Evolutionary conservation across 768 basidiomycete genomes (phyloP), one percentile per base, ranked within the genome.

Genomic region (Coprinellus micaceus): DNA sequence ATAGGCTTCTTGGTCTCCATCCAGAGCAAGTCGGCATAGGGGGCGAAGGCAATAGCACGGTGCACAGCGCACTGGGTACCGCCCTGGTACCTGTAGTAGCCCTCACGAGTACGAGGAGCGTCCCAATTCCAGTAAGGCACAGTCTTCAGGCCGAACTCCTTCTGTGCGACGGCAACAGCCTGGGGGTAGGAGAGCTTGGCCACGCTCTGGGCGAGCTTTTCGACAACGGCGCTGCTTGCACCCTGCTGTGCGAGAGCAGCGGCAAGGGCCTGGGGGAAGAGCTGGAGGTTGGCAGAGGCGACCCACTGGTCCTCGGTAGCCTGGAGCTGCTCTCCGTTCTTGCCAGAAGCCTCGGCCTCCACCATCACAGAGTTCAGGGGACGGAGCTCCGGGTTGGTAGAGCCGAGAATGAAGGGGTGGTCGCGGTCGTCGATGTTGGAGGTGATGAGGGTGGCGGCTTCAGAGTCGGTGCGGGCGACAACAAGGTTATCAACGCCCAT

Each of bases 1-100:
- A 98, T 95, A 13, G 97, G 97, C 63, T 83, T 88, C 78, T 94
- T 93, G 45, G 97, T 99, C 79, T 95, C 93, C 94, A 95, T 95
- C 92, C 93, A 94, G 62, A 95, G 66, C 53, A 91, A 73, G 70
- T 95, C 94, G 50, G 93, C 90, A 71, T 95, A 94, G 2, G 95
- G 96, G 26, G 94, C 94, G 65, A 92, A 98, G 25, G 93, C 94
- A 57, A 94, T 78, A 17, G 89, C 90, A 57, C 96, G 91, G 72
- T 91, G 88, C 65, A 98, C 82, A 10, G 94, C 94, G 67, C 94
- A 95, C 67, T 91, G 86, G 4, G 95, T 98, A 7, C 96, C 96
- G 58, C 96, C 95, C 71, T 95, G 91, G 79, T 96, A 98, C 61
- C 96, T 85, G 79, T 94, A 98, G 78, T 84, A 98, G 40, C 96